Evolutionary conservation across 2,329 filamentous ascomycete genomes (phyloP).

Genomic region (Penicillium sp.): DNA sequence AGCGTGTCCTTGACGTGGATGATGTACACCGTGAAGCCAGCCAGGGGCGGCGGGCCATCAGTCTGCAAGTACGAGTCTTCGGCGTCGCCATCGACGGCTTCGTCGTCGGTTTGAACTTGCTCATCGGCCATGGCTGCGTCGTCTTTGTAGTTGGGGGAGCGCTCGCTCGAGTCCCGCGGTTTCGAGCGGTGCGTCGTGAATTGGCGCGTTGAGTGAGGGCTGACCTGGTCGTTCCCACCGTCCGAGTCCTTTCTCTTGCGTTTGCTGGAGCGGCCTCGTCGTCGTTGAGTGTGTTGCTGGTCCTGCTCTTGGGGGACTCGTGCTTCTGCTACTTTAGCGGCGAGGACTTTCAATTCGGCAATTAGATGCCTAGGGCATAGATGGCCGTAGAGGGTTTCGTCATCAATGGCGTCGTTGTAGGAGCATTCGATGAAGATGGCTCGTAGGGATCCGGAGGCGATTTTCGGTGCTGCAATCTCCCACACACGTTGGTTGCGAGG

Average conservation of each 20-base stretch:
- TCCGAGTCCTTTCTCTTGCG: conserved; percentile 34
- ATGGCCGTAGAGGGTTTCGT: conserved; percentile 81
- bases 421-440: conserved; percentile 96
- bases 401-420: conserved; percentile 74
- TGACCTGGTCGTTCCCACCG: conserved; percentile 22
- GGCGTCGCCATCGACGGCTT: background rate
- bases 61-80: background rate
- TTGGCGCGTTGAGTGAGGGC: conserved; percentile 23
- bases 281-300: conserved; percentile 33
- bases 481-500: conserved; percentile 81
- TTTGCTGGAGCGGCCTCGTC: conserved; percentile 33
- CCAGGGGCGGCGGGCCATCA: conserved; percentile 48
- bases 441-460: conserved; percentile 65
- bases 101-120: background rate
- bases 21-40: conserved; percentile 74
- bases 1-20: conserved; percentile 93
- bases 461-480: conserved; percentile 82
- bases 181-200: conserved; percentile 12
- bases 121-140: background rate
- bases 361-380: conserved; percentile 79
- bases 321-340: conserved; percentile 62
- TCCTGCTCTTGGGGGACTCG: background rate
- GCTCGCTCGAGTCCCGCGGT: background rate
- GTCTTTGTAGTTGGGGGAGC: background rate
- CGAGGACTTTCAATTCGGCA: conserved; percentile 70